Base-by-base conservation (phyloP, 23 red algal genomes). In the Pyropia haitanensis region DNA sequence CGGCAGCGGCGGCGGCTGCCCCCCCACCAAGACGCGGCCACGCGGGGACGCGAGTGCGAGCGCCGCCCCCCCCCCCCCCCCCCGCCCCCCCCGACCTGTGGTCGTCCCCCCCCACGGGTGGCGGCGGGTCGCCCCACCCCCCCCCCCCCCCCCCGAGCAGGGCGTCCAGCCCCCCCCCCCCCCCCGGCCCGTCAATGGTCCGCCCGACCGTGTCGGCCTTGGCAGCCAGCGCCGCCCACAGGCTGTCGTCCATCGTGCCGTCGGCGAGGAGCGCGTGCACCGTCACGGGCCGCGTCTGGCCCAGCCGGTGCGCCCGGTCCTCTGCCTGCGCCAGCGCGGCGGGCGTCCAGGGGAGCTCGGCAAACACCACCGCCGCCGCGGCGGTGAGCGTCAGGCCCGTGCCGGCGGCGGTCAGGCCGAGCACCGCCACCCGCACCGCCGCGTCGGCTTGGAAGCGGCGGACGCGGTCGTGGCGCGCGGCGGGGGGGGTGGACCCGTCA, bases 221-320 rank as follows among this genome's bases (percentile, higher is more conserved):
- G 32, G n/a, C 21, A 7, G 34, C 18, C 23, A 87, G 59, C 14
- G 62, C 14, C 15, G 34, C 33, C 81, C 70, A 77, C 81, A 87
- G 78, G 20, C 48, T 15, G 7, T 77, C 81, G 61, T 87, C 81
- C 6, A 77, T 14, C 1, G 48, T 87, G 21, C 62, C 44, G 6
- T 56, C 58, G 18, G 72, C 71, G 2, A 87, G 44, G 2, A 76
- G 52, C 12, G 68, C 68, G 19, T 75, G 32, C 2, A 87, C 57
- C 6, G 10, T 55, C 17, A 87, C 70, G 1, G 70, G 18, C 8
- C 67, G 55, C 8, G n/a, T 10, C 14, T 66, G 81, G 49, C 81
- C 81, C 5, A 87, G 50, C 5, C 81, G 81, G 49, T 77, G 72
- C 16, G 72, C 81, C 17, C 81, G 70, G 51, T 87, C 81, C 33